phyloP scores from a whole-genome alignment of 139 green algal genomes.

The Ettlia oleoabundans region DNA sequence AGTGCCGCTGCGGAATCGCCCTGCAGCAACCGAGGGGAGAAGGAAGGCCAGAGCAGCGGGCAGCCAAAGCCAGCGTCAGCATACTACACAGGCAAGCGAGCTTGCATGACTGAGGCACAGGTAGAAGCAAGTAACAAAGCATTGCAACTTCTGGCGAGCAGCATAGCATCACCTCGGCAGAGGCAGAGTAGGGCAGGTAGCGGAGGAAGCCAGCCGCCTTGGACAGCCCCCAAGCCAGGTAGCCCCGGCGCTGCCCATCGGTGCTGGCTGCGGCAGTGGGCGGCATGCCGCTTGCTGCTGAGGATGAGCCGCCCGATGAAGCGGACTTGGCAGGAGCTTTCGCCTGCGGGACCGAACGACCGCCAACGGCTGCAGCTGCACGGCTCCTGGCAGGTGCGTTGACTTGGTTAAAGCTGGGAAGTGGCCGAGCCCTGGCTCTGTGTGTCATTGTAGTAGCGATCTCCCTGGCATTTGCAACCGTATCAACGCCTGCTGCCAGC shows the following conservation, averaged over 20 bases:
- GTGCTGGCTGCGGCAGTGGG: background rate
- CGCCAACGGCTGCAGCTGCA: background rate
- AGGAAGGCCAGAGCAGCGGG: background rate
- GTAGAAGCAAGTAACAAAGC: too few species aligned
- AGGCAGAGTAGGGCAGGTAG: conserved; percentile 34
- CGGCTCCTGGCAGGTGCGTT: too few species aligned
- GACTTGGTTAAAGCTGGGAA: too few species aligned
- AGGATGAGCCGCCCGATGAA: background rate
- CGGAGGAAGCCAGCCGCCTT: conserved; percentile 41
- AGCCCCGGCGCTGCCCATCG: conserved; percentile 23
- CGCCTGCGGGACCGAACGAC: too few species aligned
- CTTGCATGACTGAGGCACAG: too few species aligned
- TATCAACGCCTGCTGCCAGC: background rate
- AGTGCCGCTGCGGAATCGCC: background rate
- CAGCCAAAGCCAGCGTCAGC: background rate
- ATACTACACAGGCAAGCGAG: background rate
- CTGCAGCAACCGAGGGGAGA: background rate
- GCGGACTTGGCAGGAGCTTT: background rate
- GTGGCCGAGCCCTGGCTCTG: too few species aligned
- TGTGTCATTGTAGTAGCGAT: too few species aligned
- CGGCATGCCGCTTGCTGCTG: background rate
- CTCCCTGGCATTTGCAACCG: too few species aligned
- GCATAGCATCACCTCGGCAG: conserved; percentile 5
- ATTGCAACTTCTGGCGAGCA: background rate
- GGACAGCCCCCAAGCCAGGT: conserved; percentile 48